Evolutionary conservation across 768 basidiomycete species (phyloP), one percentile per base, ranked within the genome.

Genomic region (Tricholoma flavovirens): DNA sequence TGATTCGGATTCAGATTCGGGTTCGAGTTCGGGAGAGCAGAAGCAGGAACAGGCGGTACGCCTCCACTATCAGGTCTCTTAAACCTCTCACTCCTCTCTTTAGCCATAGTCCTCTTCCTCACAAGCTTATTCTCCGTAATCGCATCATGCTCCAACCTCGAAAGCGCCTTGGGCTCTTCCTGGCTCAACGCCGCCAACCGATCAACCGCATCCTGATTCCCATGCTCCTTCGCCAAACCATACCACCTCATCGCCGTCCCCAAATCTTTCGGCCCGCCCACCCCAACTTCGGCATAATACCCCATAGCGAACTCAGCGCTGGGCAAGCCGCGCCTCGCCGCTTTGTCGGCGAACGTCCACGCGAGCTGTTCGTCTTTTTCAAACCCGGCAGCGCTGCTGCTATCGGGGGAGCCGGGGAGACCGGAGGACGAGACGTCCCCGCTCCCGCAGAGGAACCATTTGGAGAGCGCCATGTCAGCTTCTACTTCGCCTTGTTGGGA

Each of bases 241-340:
- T 98, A 98, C 93, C 94, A 98, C 65, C 72, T 80, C 56, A 76
- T 73, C 1, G 94, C 90, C 6, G 75, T 74, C 0, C 78, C 79
- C 35, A 90, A 53, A 64, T 88, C 81, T 64, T 81, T 83, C 9
- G 66, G 49, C 0, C 87, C 83, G 0, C 93, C 94, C 5, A 98
- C 88, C 1, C 96, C 96, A 1, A 98, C 89, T 69, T 98, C 95
- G 35, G 79, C 79, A 67, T 96, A 98, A 67, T 98, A 98, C 1
- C 95, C 96, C 83, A 98, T 87, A 0, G 94, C 96, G 67, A 98
- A 98, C 68, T 94, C 90, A 0, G 92, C 96, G 55, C 81, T 86
- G 0, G 90, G 78, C 43, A 96, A 73, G 0, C 85, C 88, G 62
- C 86, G 88, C 48, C 74, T 67, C 0, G 88, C 87, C 0, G 90